Evolutionary conservation across 257 asterid genomes (phyloP), one percentile per base, ranked within the genome.

Genomic region (Eustoma russellianum): DNA sequence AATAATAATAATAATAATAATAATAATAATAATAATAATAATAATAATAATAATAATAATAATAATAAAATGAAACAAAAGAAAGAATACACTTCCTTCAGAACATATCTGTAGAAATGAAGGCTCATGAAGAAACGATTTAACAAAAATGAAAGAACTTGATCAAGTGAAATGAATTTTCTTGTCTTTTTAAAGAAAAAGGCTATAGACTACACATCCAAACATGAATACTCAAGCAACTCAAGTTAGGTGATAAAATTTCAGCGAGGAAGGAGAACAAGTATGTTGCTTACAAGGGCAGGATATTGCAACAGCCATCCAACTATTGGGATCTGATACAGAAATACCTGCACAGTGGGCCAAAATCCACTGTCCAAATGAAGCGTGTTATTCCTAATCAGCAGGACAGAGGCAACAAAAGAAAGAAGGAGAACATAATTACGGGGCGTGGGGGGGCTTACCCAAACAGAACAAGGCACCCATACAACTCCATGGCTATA

Each of bases 261-360:
- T 48, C 55, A 24, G 1, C 17, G 16, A 51, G 47, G 14, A 24
- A 38, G 41, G 51, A 11, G 48, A 34, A 41, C 33, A 17, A 30
- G 24, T 2, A 59, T 33, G 54, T 44, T 17, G 75, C 86, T 74
- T 66, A 85, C 95, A 85, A 80, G 68, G 43, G 48, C 28, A 40
- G 85, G 93, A 65, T 78, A 86, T 66, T 70, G 89, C 52, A 86
- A 41, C 55, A 86, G 67, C 93, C 90, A 86, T 66, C 95, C 95
- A 62, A 86, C 13, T 50, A 86, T 74, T 14, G 95, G 95, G 70
- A 86, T 82, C 73, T 86, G 88, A 68, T 76, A 82, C 46, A 86
- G 79, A 70, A 83, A 86, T 56, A 46, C 83, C 79, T 80, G 76
- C 74, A 86, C 62, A 55, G 95, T 78, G 66, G 95, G 95, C 95